Base-by-base conservation (phyloP, 768 basidiomycete genomes). In the Pleurotus tuber-regium region DNA sequence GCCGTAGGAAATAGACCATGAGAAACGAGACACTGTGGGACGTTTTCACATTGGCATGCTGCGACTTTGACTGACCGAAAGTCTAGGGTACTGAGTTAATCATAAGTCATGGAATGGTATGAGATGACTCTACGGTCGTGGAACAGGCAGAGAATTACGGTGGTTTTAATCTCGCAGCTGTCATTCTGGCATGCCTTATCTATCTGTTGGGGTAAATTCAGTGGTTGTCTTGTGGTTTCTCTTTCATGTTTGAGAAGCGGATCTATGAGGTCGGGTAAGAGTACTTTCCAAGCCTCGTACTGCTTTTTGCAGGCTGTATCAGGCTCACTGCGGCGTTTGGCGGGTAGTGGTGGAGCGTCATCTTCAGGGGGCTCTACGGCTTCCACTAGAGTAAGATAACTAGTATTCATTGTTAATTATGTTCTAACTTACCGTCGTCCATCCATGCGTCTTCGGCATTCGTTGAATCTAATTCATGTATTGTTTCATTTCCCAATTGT, bases 1-100 rank as follows among this genome's bases (percentile, higher is more conserved):
- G 59, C 29, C 1, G 54, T 50, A 0, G 57, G 59, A 38, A 58
- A 60, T 1, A 60, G 39, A 2, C 59, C 57, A 24, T 54, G 43
- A n/a, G 18, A 14, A 14, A 58, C 50, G 9, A 60, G 48, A 2
- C 53, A 18, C 25, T 47, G 35, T 7, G 21, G 44, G n/a, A 49
- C 9, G 14, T 42, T 39, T 16, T 23, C 23, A 30, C 55, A 56
- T 9, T 14, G 4, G 36, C 55, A 56, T 14, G 23, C 12, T 21
- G 12, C 23, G 16, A 56, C 42, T 18, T 28, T 25, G n/a, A 52
- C 46, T 5, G 42, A 52, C 14, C 28, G 14, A 39, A 44, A 46
- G 39, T 48, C 54, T 56, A 36, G 16, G 9, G 40, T 25, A 35
- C 10, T 21, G 9, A 23, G 42, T 35, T 29, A 25, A 24, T 19